Conservation (phyloP, 768 basidiomycete species). For the Trametopsis cervina region DNA sequence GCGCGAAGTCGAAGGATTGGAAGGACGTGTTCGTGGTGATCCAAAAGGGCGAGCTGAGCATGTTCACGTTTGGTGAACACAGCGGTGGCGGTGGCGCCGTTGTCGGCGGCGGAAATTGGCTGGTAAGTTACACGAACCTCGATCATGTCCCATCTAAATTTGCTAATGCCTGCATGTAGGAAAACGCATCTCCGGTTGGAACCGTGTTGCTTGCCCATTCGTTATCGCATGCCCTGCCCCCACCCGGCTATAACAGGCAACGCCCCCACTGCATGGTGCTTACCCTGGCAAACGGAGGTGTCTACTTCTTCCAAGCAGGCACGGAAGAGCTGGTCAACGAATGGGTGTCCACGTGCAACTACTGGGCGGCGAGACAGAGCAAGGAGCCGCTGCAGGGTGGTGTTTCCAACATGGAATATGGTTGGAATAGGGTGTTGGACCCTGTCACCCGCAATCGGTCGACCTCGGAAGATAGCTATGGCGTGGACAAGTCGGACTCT, state of each 20-base stretch:
- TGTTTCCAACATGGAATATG: slow-evolving; percentile 99
- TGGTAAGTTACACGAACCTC: slow-evolving; percentile 53
- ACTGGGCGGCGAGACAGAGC: slow-evolving; percentile 94
- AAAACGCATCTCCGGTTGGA: slow-evolving; percentile 84
- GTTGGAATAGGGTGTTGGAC: slow-evolving; percentile 82
- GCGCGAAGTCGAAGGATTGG: slow-evolving; percentile 88
- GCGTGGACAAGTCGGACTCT: slow-evolving; percentile 49
- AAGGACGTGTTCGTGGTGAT: slow-evolving; percentile 95
- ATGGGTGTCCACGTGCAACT: slow-evolving; percentile 99
- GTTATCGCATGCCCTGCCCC: slow-evolving; percentile 78
- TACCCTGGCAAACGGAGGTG: slow-evolving; percentile 79
- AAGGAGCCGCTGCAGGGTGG: slow-evolving; percentile 95
- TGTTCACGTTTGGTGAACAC: slow-evolving; percentile 89
- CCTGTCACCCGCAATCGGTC: slow-evolving; percentile 42
- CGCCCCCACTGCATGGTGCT: slow-evolving; percentile 95
- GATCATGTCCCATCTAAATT: not conserved
- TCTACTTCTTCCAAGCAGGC: slow-evolving; percentile 98
- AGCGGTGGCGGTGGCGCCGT: slow-evolving; percentile 53
- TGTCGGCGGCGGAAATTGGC: slow-evolving; percentile 97
- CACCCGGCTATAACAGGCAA: slow-evolving; percentile 86
- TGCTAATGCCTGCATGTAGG: slow-evolving; percentile 36
- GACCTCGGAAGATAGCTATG: slow-evolving; percentile 48
- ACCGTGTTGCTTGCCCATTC: slow-evolving; percentile 81
- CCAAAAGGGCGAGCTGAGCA: slow-evolving; percentile 87
- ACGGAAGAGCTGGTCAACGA: slow-evolving; percentile 98